Evolutionary conservation across 2,329 filamentous ascomycete genomes (phyloP).

Genomic region (Fusarium clavum): DNA sequence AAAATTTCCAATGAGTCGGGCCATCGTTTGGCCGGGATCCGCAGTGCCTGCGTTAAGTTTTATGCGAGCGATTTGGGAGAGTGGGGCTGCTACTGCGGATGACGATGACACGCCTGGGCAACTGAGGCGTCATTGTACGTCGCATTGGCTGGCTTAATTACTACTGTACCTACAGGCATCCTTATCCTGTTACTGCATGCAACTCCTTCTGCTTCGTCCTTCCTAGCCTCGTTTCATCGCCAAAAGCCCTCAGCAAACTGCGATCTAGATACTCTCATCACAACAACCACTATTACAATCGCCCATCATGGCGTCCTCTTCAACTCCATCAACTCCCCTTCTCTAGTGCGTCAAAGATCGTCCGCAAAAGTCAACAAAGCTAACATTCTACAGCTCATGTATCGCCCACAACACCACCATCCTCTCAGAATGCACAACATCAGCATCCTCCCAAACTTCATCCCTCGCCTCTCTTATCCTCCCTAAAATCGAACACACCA

Average conservation of each 20-base stretch:
- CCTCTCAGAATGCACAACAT: conserved; percentile 90
- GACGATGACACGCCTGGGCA: conserved; percentile 34
- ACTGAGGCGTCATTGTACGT: conserved; percentile 41
- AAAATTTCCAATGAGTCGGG: conserved; percentile 43
- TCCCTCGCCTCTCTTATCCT: conserved; percentile 93
- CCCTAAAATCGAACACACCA: conserved; percentile 87
- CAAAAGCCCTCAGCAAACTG: neutral
- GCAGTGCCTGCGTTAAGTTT: neutral
- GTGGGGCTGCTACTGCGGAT: conserved; percentile 38
- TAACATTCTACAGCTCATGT: conserved; percentile 73
- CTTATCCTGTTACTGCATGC: conserved; percentile 2
- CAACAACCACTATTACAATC: neutral
- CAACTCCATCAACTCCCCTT: conserved; percentile 73
- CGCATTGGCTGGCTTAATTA: neutral
- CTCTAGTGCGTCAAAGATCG: conserved; percentile 71
- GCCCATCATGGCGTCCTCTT: conserved; percentile 75
- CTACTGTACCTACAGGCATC: neutral
- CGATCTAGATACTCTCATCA: neutral
- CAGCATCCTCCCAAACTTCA: conserved; percentile 83
- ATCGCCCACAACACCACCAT: conserved; percentile 95
- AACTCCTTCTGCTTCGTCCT: conserved; percentile 9
- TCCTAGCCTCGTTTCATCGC: neutral
- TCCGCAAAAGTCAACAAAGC: neutral
- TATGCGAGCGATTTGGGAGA: neutral
- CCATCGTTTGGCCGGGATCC: conserved; percentile 36